Evolutionary conservation across 108 stramenopile genomes (phyloP), one percentile per base, ranked within the genome.

Genomic region (Ochromonas danica): DNA sequence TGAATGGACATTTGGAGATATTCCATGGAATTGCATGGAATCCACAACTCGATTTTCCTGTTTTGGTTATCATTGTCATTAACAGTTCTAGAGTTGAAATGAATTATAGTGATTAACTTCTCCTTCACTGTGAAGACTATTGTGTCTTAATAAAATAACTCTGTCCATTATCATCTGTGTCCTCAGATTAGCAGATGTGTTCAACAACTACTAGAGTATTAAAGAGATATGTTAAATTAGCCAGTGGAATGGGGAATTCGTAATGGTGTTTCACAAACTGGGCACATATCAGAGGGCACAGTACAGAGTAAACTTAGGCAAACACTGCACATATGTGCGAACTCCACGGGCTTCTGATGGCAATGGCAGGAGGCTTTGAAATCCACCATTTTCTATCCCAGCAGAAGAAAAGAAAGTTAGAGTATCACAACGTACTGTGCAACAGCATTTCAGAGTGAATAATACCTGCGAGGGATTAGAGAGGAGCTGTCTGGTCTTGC

Each of bases 181-280:
- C n/a, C n/a, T n/a, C n/a, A n/a, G n/a, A n/a, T n/a, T n/a, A n/a
- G n/a, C n/a, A n/a, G n/a, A n/a, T n/a, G n/a, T n/a, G n/a, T n/a
- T n/a, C n/a, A n/a, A n/a, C n/a, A n/a, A n/a, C n/a, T n/a, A n/a
- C n/a, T n/a, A n/a, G n/a, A n/a, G n/a, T n/a, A n/a, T n/a, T n/a
- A n/a, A n/a, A n/a, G n/a, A n/a, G n/a, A n/a, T n/a, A n/a, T n/a
- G n/a, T n/a, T n/a, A n/a, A n/a, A n/a, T n/a, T n/a, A n/a, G n/a
- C n/a, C n/a, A n/a, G n/a, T n/a, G n/a, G n/a, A n/a, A n/a, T n/a
- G n/a, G n/a, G n/a, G n/a, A n/a, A n/a, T n/a, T n/a, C n/a, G n/a
- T n/a, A n/a, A n/a, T n/a, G 63, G 63, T 31, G 63, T 67, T 31
- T 67, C 63, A 67, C 63, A 67, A 31, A 67, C 63, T 3, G 31